Evolutionary conservation across 768 basidiomycete genomes (phyloP).

Genomic region (Mycena rebaudengoi): DNA sequence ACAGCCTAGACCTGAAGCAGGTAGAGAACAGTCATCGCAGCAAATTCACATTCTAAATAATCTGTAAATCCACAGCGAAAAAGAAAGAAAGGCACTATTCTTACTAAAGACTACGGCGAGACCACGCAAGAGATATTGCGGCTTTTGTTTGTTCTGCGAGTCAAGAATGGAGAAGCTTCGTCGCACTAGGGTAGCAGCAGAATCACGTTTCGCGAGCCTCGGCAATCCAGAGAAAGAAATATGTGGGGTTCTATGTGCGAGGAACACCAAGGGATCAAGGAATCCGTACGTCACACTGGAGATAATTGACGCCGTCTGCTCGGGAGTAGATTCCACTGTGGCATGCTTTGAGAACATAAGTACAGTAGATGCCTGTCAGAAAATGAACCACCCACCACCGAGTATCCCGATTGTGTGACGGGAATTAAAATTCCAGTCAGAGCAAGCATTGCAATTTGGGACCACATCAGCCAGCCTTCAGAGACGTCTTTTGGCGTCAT

Average conservation of each 20-base stretch:
- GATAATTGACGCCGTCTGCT: slow-evolving; percentile 46
- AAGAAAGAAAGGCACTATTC: not conserved
- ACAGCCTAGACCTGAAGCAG: slow-evolving; percentile 23
- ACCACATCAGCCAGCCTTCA: not conserved
- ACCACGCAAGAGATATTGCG: not conserved
- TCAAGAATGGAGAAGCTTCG: not conserved
- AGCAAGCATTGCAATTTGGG: not conserved
- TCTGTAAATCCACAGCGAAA: not conserved
- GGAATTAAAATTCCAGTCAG: not conserved
- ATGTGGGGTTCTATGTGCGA: slow-evolving; percentile 27
- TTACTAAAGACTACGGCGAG: not conserved
- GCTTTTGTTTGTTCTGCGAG: not conserved
- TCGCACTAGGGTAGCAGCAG: not conserved
- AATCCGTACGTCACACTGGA: slow-evolving; percentile 44
- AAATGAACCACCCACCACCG: not conserved
- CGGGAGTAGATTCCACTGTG: slow-evolving; percentile 39
- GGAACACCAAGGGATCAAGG: slow-evolving; percentile 37
- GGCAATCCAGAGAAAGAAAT: slow-evolving; percentile 18
- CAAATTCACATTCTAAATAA: not conserved
- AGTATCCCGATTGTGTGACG: not conserved
- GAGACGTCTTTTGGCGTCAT: not conserved
- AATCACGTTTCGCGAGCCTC: not conserved
- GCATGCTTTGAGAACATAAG: not conserved
- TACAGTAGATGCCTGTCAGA: not conserved
- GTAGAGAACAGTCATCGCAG: slow-evolving; percentile 23